Evolutionary conservation across 495 filamentous ascomycete genomes (phyloP), one percentile per base, ranked within the genome.

Genomic region (Aspergillus asperescens): DNA sequence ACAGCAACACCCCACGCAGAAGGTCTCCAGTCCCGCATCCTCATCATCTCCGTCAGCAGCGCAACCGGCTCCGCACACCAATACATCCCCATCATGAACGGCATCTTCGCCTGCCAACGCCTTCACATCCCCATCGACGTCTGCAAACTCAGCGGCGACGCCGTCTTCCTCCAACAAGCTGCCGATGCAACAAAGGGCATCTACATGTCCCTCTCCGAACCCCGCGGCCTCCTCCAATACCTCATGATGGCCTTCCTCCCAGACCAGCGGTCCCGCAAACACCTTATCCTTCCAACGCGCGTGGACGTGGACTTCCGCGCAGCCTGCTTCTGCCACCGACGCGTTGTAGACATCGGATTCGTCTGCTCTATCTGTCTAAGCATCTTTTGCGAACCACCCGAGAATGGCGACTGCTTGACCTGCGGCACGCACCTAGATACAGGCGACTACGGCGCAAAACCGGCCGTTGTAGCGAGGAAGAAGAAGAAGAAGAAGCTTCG

Each of bases 21-120:
- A 48, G 68, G 77, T 38, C 68, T 95, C 8, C 82, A 88, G 61
- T 83, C 86, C n/a, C 87, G 94, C 34, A 95, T 97, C 61, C 71
- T 98, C 52, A 89, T 97, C 57, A 67, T 98, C 46, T 81, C 89
- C 9, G 70, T 94, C 32, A 89, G 85, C 41, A 88, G 90, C 25
- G 89, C 88, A 20, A 86, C 86, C 54, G 86, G 88, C 69, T 78
- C 90, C 4, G 84, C 92, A 0, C 80, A 85, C 25, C 91, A 96
- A 65, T 98, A 98, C 72, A 96, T 97, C 50, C 88, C 92, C 1
- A 87, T 96, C 41, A 98, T 97, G 91, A 98, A 97, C 73, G 79
- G 83, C 57, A 95, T 96, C 34, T 98, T 98, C 69, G 94, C 93
- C 8, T 90, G 91, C 53, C 89, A 79, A 58, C 85, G 91, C 47